Percentiles rank a stretch among this genome's conserved stretches.
Conservation (phyloP, 192 early-diverging fungal genomes). For the Chytriomyces confervae region DNA sequence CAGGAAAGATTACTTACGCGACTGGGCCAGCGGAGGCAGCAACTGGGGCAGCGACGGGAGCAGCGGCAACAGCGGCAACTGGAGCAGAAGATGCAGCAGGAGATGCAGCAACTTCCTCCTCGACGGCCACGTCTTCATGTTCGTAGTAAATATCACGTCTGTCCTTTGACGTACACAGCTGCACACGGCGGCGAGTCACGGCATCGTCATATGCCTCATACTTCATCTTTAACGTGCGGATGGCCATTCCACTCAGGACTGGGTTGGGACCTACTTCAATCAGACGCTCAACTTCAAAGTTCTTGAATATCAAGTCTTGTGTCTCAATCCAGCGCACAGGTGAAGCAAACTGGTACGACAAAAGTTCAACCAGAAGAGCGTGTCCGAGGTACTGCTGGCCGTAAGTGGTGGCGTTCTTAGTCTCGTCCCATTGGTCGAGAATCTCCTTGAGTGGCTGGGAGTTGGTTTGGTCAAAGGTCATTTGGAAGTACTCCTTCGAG, state of each 20-base stretch:
- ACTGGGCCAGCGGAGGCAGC: slow-evolving; percentile 54
- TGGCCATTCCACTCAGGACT: slow-evolving; percentile 91
- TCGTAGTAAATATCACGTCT: slow-evolving; percentile 93
- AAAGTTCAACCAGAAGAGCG: slow-evolving; percentile 82
- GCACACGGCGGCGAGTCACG: slow-evolving; percentile 86
- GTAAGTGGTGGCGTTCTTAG: slow-evolving; percentile 68
- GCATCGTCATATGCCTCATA: slow-evolving; percentile 96
- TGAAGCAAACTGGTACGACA: slow-evolving; percentile 92
- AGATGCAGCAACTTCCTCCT: slow-evolving; percentile 48
- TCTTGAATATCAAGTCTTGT: slow-evolving; percentile 83
- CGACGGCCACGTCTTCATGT: slow-evolving; percentile 71
- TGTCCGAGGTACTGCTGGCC: slow-evolving; percentile 87
- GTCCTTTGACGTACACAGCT: slow-evolving; percentile 88
- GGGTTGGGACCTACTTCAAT: slow-evolving; percentile 91
- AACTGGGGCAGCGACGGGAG: slow-evolving; percentile 57
- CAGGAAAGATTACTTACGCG: slow-evolving; percentile 38
- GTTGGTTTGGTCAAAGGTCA: slow-evolving; percentile 73
- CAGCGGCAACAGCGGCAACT: slow-evolving; percentile 61
- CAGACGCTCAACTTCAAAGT: slow-evolving; percentile 81
- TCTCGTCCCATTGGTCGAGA: slow-evolving; percentile 80
- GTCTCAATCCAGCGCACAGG: slow-evolving; percentile 96
- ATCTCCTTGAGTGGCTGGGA: slow-evolving; percentile 77
- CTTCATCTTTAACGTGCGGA: slow-evolving; percentile 93
- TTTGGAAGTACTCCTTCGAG: slow-evolving; percentile 75
- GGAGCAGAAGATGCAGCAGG: slow-evolving; percentile 59